Conservation (phyloP, 441 rosid genomes). For the Brassica balearica region DNA sequence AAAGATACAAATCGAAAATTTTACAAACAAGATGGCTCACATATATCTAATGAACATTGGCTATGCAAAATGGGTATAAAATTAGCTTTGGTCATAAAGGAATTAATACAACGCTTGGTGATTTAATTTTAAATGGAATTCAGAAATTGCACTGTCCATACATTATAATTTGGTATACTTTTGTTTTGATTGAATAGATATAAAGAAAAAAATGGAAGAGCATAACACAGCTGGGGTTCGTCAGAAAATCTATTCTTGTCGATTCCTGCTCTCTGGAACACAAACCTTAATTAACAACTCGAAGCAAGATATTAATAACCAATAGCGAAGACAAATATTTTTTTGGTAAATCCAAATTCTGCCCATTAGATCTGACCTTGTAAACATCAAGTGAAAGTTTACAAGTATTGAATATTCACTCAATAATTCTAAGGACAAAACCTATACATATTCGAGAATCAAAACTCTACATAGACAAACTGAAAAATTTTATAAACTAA, state of each 20-base stretch:
- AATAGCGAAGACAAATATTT: slow-evolving; percentile 8
- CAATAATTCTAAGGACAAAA: not conserved
- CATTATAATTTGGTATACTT: not conserved
- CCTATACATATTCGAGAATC: not conserved
- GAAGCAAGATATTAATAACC: slow-evolving; percentile 39
- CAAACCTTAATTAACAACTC: slow-evolving; percentile 37
- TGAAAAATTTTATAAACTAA: not conserved
- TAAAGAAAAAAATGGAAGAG: slow-evolving; percentile 15
- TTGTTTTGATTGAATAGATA: not conserved
- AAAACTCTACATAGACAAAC: not conserved
- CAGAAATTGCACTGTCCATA: not conserved
- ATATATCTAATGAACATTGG: not conserved
- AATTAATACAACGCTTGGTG: not conserved
- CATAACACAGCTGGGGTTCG: slow-evolving; percentile 45
- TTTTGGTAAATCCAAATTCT: not conserved
- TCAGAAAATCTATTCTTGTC: slow-evolving; percentile 27
- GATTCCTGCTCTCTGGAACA: slow-evolving; percentile 38
- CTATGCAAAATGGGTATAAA: not conserved
- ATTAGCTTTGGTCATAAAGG: not conserved
- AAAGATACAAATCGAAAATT: not conserved
- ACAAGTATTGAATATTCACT: slow-evolving; percentile 1
- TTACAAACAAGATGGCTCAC: not conserved
- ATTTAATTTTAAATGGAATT: not conserved
- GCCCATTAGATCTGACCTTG: slow-evolving; percentile 38
- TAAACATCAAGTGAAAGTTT: slow-evolving; percentile 32